phyloP scores from a whole-genome alignment of 495 filamentous ascomycete species.

The Neurospora africana region DNA sequence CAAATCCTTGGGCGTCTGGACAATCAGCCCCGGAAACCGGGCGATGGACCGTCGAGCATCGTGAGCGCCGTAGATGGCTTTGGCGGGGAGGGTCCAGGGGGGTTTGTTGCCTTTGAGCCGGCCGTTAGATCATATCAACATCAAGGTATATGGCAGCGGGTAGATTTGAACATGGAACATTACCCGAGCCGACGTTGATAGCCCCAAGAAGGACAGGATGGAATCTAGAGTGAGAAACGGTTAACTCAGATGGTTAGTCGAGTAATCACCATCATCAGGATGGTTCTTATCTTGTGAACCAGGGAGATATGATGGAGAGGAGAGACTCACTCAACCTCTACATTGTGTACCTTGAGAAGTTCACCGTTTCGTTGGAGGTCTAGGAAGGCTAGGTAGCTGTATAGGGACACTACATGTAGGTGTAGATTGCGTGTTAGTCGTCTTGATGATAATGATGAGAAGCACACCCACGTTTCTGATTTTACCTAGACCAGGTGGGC shows the following conservation, averaged over 20 bases:
- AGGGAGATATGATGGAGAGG: background rate
- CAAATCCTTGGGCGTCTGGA: slow-evolving; percentile 30
- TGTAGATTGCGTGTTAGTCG: background rate
- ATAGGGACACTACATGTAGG: slow-evolving; percentile 48
- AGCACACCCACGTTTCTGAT: background rate
- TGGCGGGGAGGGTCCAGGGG: slow-evolving; percentile 58
- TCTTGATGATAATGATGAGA: background rate
- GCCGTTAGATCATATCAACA: background rate
- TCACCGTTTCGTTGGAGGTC: slow-evolving; percentile 47
- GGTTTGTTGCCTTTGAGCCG: slow-evolving; percentile 52
- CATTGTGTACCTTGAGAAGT: slow-evolving; percentile 42
- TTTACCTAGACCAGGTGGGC: background rate
- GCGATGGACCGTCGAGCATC: slow-evolving; percentile 51
- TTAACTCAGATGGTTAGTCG: background rate
- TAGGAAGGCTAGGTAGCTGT: slow-evolving; percentile 53
- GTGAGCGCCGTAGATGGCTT: slow-evolving; percentile 45
- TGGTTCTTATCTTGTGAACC: background rate
- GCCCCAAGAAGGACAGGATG: slow-evolving; percentile 66
- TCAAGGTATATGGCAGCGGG: background rate
- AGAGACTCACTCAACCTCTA: slow-evolving; percentile 49
- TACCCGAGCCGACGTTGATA: slow-evolving; percentile 54
- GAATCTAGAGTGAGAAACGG: slow-evolving; percentile 32
- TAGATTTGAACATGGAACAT: slow-evolving; percentile 3
- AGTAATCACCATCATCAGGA: background rate
- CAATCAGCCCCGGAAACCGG: slow-evolving; percentile 31